Conservation (phyloP, 2,329 filamentous ascomycete genomes). For the Penicillium sp. region DNA sequence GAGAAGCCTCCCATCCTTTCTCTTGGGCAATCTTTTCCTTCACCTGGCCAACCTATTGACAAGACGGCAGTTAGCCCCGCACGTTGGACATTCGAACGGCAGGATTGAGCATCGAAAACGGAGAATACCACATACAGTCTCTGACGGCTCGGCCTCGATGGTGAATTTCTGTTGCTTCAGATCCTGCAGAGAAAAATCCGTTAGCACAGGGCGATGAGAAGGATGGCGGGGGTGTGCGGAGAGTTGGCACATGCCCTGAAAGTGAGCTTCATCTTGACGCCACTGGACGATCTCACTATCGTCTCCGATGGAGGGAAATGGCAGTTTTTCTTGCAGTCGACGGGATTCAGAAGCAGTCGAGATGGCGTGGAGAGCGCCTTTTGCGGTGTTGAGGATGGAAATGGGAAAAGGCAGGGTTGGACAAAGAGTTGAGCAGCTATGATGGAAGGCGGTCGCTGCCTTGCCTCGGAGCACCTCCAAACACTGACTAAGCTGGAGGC, state of each 20-base stretch:
- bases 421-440: not conserved
- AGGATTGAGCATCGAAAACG: slow-evolving; percentile 5
- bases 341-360: not conserved
- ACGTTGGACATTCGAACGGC: slow-evolving; percentile 16
- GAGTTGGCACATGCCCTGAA: slow-evolving; percentile 56
- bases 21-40: slow-evolving; percentile 90
- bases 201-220: slow-evolving; percentile 19
- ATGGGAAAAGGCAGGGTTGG: not conserved
- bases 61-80: slow-evolving; percentile 32
- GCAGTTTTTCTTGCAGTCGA: not conserved
- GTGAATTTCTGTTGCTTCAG: slow-evolving; percentile 98
- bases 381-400: slow-evolving; percentile 4
- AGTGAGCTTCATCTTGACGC: slow-evolving; percentile 63
- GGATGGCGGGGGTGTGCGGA: not conserved
- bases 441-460: not conserved
- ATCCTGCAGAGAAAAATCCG: slow-evolving; percentile 58
- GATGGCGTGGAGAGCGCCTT: not conserved
- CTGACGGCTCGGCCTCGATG: slow-evolving; percentile 88
- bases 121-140: slow-evolving; percentile 63
- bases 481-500: not conserved
- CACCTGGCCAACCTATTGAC: slow-evolving; percentile 71
- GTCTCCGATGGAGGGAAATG: not conserved
- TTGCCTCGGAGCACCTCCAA: not conserved
- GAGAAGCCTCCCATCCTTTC: slow-evolving; percentile 88
- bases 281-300: slow-evolving; percentile 19